Conservation (phyloP, 257 asterid genomes). For the Osmanthus fragrans region DNA sequence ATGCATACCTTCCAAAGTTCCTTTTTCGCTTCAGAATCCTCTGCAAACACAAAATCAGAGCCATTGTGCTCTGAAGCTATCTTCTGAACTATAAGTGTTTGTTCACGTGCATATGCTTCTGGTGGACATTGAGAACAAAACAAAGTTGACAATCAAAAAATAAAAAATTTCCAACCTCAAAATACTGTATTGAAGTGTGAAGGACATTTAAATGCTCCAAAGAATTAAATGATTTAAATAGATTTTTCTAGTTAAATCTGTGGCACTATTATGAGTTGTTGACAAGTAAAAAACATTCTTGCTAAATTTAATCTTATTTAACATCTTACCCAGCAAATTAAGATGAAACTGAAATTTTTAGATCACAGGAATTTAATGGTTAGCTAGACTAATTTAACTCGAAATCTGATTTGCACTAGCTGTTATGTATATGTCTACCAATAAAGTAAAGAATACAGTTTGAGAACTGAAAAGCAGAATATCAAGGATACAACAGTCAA, state of each 20-base stretch:
- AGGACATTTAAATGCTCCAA: not conserved
- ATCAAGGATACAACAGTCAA: not conserved
- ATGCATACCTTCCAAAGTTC: conserved; percentile 88
- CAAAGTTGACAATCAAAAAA: conserved; percentile 18
- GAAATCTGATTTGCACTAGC: not conserved
- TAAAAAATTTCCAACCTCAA: not conserved
- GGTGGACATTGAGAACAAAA: conserved; percentile 27
- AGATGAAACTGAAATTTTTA: not conserved
- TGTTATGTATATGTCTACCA: not conserved
- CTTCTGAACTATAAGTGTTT: conserved; percentile 86
- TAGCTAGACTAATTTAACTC: not conserved
- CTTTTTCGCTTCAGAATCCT: conserved; percentile 82
- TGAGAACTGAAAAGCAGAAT: not conserved
- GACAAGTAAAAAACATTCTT: not conserved
- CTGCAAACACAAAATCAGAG: conserved; percentile 84
- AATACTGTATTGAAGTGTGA: conserved; percentile 13
- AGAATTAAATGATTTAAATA: not conserved
- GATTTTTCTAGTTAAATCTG: not conserved
- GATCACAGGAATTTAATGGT: not conserved
- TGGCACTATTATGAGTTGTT: not conserved
- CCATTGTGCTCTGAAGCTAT: conserved; percentile 86
- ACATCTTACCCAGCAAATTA: not conserved
- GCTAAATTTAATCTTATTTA: not conserved
- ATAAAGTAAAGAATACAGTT: no score
- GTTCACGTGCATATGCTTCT: conserved; percentile 93